Evolutionary conservation across 1,284 basidiomycete genomes (phyloP).

Genomic region (Lentinula novae-zelandiae): DNA sequence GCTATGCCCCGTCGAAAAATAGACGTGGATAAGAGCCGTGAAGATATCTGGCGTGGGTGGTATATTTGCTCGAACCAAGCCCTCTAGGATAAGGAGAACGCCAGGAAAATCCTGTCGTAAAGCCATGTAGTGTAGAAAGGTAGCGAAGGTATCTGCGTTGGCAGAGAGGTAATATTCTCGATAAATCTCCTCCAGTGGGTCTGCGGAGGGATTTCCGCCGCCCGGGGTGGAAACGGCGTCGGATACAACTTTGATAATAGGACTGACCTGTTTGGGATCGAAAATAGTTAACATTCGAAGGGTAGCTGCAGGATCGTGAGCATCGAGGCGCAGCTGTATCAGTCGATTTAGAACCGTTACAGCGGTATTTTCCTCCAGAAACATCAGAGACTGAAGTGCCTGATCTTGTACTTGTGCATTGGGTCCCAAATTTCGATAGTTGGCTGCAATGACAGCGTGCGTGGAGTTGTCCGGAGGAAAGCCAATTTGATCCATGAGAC

Average conservation of each 20-base stretch:
- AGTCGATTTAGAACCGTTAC: slow-evolving; percentile 60
- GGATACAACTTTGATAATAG: slow-evolving; percentile 22
- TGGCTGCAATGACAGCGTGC: slow-evolving; percentile 52
- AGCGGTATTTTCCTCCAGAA: slow-evolving; percentile 35
- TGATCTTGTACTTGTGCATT: slow-evolving; percentile 50
- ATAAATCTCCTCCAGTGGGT: slow-evolving; percentile 1
- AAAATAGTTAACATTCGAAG: slow-evolving; percentile 48
- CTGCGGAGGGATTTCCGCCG: slow-evolving; percentile 24
- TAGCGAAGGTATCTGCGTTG: slow-evolving; percentile 59
- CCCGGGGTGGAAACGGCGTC: slow-evolving; percentile 30
- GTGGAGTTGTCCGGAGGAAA: slow-evolving; percentile 52
- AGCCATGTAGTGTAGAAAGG: slow-evolving; percentile 59
- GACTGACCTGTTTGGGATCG: slow-evolving; percentile 23
- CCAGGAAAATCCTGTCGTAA: slow-evolving; percentile 39
- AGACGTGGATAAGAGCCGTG: slow-evolving; percentile 52
- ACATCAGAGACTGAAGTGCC: slow-evolving; percentile 44
- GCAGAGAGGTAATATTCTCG: slow-evolving; percentile 29
- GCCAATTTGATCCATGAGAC: slow-evolving; percentile 52
- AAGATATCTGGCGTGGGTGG: slow-evolving; percentile 43
- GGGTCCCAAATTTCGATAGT: slow-evolving; percentile 57
- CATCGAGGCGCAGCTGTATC: slow-evolving; percentile 55
- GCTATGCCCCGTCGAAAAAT: slow-evolving; percentile 44
- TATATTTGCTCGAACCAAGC: slow-evolving; percentile 41
- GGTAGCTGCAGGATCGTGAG: slow-evolving; percentile 45
- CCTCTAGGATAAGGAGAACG: slow-evolving; percentile 42